Base-by-base conservation (phyloP, 176 grass and related monocot species). In the Ensete ventricosum region DNA sequence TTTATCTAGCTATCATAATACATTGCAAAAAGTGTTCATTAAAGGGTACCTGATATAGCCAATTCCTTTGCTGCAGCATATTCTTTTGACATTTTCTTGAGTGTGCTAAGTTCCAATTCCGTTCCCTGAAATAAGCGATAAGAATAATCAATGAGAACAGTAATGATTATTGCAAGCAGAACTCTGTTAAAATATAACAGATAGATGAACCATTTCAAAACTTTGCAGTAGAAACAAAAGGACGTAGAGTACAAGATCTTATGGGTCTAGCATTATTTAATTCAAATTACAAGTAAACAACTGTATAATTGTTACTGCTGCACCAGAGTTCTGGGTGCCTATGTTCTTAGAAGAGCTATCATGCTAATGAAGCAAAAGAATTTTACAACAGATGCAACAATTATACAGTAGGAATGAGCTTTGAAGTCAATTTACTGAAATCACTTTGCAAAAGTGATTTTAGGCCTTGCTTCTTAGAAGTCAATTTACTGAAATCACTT, bases 21-120 rank as follows among this genome's bases (percentile, higher is more conserved):
- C 9, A 27, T 13, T 52, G 21, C 26, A 4, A 16, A 53, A 57
- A 17, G 8, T 25, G 5, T 5, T 53, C 11, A 53, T 72, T 16
- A 27, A 74, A 20, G 1, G 7, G 1, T 29, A 74, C 72, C 72
- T 74, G 52, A 27, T 26, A 74, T 53, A 58, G 72, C 72, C 22
- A 74, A 27, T 27, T 57, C 53, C 72, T 57, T 74, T 34, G 72
- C 24, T 74, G 19, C 53, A 55, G 52, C 72, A 57, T 74, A 54
- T 55, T 74, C 72, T 55, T 54, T 27, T 55, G 53, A 57, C 53
- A 74, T 57, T 20, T 57, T 74, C 53, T 74, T 74, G 2, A 55
- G 72, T 29, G 23, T 55, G 22, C 26, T 14, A 58, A 74, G 11
- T 16, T 57, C 72, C 24, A 74, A 74, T 34, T 55, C 52, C 16